phyloP scores from a whole-genome alignment of 805 yeast species.

The Soucietia sequanensis region DNA sequence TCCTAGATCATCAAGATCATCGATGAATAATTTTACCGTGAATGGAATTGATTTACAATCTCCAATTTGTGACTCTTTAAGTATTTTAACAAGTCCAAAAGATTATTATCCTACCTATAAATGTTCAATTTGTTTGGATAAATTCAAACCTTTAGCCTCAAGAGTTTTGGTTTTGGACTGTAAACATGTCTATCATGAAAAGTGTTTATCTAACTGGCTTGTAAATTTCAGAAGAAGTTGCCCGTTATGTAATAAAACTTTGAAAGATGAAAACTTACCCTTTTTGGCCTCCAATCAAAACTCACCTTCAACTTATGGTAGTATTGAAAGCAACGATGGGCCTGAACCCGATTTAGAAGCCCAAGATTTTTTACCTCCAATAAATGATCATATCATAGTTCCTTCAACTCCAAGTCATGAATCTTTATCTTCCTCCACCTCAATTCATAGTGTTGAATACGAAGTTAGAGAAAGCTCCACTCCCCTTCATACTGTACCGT shows the following conservation, averaged over 20 bases:
- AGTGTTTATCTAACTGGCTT: constrained; percentile 61
- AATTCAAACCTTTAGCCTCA: constrained; percentile 45
- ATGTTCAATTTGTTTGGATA: constrained; percentile 61
- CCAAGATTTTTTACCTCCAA: neutral
- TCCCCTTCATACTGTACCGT: constrained; percentile 1
- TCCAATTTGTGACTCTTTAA: constrained; percentile 7
- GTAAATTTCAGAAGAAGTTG: constrained; percentile 52
- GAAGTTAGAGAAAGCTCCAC: too few relatives aligned
- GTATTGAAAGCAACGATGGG: neutral
- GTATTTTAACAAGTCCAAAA: constrained; percentile 25
- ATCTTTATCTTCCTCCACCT: neutral
- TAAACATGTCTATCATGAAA: constrained; percentile 58
- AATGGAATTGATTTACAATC: constrained; percentile 39
- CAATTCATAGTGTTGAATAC: neutral
- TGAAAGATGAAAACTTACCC: constrained; percentile 6
- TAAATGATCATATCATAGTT: too few relatives aligned
- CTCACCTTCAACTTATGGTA: neutral
- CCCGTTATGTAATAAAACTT: constrained; percentile 52
- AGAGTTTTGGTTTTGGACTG: constrained; percentile 55
- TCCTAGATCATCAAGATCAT: constrained; percentile 18
- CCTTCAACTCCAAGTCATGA: too few relatives aligned
- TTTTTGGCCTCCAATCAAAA: neutral
- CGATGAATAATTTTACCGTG: constrained; percentile 36
- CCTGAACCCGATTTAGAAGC: constrained; percentile 6
- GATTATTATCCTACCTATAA: constrained; percentile 46